Evolutionary conservation across 1,284 basidiomycete species (phyloP), one percentile per base, ranked within the genome.

Genomic region (Anthracocystis panici-leucophaei): DNA sequence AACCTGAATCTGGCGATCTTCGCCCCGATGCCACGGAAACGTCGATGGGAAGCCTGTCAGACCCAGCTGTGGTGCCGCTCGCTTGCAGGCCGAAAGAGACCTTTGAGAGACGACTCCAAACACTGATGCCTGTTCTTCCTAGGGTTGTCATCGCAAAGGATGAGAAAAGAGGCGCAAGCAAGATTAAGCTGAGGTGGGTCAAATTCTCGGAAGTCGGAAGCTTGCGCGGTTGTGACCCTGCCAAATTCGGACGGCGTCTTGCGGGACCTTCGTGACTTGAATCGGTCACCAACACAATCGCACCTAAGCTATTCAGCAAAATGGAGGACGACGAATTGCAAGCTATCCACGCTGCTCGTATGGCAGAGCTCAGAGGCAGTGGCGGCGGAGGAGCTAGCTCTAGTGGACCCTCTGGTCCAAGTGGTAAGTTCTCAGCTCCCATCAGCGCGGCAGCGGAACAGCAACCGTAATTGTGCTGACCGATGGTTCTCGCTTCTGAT

Each of bases 261-360:
- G 18, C 33, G 23, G 23, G 11, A 38, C 31, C 20, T 21, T 27
- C 23, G 51, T 38, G 51, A 41, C 54, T 48, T 35, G 10, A 7
- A 7, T 31, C 51, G 1, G 5, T 35, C 5, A 27, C 48, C 27
- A 51, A 69, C 49, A 61, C 48, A 38, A 57, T 25, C 57, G 27
- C 31, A 48, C 25, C n/a, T 12, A 40, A n/a, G n/a, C n/a, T 10
- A 50, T 41, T n/a, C n/a, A 33, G 11, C 57, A 65, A 66, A 16
- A 85, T 85, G 85, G 79, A 79, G 44, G 83, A 86, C 75, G 79
- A 81, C 31, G 85, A 86, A 57, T 60, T 86, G 38, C 78, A 84
- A 72, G 84, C 84, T 5, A 85, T 85, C 48, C 78, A 84, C 23
- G 77, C 79, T 18, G 83, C 82, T 44, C 77, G 83, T 20, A 77